phyloP scores from a whole-genome alignment of 768 basidiomycete species.

The Kwoniella dendrophila region DNA sequence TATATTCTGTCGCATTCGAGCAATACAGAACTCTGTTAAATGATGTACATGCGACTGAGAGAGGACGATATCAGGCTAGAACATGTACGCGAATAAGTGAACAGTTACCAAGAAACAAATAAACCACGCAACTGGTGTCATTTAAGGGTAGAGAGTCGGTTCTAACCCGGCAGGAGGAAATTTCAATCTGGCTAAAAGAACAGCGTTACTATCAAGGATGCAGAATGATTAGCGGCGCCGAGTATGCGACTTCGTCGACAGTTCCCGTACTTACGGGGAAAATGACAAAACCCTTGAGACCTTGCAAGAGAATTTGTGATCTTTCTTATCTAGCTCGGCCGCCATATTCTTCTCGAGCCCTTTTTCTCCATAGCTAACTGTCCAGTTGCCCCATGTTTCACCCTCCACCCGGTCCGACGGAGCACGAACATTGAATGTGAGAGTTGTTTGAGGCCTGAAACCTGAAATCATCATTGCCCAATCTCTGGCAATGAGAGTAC shows the following conservation, averaged over 20 bases:
- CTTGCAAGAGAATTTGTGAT: constrained; percentile 32
- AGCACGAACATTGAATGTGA: constrained; percentile 68
- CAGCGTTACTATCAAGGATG: constrained; percentile 30
- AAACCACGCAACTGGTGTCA: too few species aligned
- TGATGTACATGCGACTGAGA: too few species aligned
- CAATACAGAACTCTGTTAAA: too few species aligned
- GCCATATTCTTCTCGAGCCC: not conserved
- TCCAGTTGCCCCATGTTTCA: constrained; percentile 75
- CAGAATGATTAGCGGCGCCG: not conserved
- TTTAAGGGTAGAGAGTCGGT: constrained; percentile 34
- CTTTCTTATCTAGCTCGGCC: constrained; percentile 20
- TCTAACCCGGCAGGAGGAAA: constrained; percentile 30
- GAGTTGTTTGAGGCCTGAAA: constrained; percentile 29
- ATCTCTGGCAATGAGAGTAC: constrained; percentile 69
- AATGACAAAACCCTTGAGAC: constrained; percentile 33
- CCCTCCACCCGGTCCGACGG: constrained; percentile 58
- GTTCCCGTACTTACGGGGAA: constrained; percentile 26
- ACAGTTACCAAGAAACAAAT: too few species aligned
- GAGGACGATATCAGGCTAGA: too few species aligned
- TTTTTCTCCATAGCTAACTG: constrained; percentile 39
- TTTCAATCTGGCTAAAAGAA: constrained; percentile 40
- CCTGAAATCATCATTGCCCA: constrained; percentile 73
- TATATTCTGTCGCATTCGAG: too few species aligned
- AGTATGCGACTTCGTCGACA: not conserved
- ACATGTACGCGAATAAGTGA: too few species aligned